Evolutionary conservation across 352 stramenopile genomes (phyloP).

Genomic region (Pythium oligandrum): DNA sequence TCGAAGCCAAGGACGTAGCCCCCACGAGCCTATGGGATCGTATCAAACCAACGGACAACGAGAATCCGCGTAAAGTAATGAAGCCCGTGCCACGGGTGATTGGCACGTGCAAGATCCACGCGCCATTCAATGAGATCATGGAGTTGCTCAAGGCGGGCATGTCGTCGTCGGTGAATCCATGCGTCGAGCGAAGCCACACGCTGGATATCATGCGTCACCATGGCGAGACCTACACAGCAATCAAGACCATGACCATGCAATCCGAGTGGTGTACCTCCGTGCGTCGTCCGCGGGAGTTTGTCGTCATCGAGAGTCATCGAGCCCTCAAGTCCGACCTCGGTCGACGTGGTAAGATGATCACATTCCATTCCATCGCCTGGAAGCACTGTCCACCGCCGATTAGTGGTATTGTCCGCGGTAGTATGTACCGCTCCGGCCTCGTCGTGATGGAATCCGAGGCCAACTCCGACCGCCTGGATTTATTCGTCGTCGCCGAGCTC

Average conservation of each 20-base stretch:
- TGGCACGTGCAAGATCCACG: neutral
- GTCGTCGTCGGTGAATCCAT: slow-evolving; percentile 3
- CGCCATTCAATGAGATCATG: neutral
- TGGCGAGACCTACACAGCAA: too few relatives aligned
- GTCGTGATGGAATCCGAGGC: slow-evolving; percentile 6
- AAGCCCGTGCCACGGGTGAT: neutral
- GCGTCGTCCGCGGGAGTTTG: slow-evolving; percentile 1
- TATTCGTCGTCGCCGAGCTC: slow-evolving; percentile 4
- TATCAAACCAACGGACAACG: too few relatives aligned
- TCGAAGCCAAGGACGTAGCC: neutral
- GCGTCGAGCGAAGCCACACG: neutral
- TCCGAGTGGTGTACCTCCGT: too few relatives aligned
- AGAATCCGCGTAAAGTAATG: too few relatives aligned
- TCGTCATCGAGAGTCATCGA: slow-evolving; percentile 1
- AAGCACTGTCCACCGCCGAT: too few relatives aligned
- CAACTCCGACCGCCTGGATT: neutral
- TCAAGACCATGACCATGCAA: too few relatives aligned
- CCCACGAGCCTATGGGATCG: too few relatives aligned
- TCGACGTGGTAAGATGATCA: neutral
- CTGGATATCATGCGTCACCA: too few relatives aligned
- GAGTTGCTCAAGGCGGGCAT: neutral
- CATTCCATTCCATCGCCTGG: too few relatives aligned
- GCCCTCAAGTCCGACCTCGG: neutral
- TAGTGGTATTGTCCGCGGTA: neutral
- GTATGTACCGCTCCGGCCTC: slow-evolving; percentile 3